phyloP scores from a whole-genome alignment of 2,329 filamentous ascomycete species.

The Lasiodiplodia hormozganensis region DNA sequence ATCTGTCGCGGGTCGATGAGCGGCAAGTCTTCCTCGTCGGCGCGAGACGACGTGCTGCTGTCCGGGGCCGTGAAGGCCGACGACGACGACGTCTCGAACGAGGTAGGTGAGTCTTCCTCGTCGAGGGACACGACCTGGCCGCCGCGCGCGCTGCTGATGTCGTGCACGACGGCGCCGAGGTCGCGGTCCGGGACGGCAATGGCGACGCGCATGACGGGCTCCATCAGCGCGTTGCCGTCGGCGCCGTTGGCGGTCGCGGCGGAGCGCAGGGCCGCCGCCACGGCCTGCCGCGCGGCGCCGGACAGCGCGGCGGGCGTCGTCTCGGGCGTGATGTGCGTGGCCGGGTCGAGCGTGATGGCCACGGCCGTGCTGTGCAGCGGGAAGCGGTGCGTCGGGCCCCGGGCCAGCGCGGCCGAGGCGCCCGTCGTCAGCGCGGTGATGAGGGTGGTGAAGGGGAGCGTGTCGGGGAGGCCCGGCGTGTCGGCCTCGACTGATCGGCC shows the following conservation, averaged over 20 bases:
- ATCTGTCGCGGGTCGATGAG: constrained; percentile 75
- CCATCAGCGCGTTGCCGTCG: constrained; percentile 69
- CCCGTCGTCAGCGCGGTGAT: constrained; percentile 74
- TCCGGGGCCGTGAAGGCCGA: constrained; percentile 8
- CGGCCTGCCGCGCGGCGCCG: constrained; percentile 68
- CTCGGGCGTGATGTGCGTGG: constrained; percentile 69
- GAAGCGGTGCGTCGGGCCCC: constrained; percentile 81
- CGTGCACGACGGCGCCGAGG: constrained; percentile 82
- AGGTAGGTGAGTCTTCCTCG: constrained; percentile 46
- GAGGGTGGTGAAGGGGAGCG: constrained; percentile 58
- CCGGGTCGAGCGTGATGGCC: constrained; percentile 71
- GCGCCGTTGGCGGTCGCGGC: constrained; percentile 61
- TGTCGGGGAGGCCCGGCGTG: constrained; percentile 60
- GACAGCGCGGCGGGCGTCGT: constrained; percentile 72
- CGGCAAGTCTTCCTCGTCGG: constrained; percentile 37
- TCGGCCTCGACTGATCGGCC: constrained; percentile 48
- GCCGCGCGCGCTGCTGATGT: constrained; percentile 76
- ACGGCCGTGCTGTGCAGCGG: constrained; percentile 80
- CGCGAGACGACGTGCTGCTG: neutral
- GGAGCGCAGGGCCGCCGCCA: constrained; percentile 72
- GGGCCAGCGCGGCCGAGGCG: constrained; percentile 79
- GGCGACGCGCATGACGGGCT: constrained; percentile 90
- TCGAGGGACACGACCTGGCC: constrained; percentile 76
- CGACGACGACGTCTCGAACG: constrained; percentile 31
- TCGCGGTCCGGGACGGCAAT: constrained; percentile 85